These are phyloP conservation scores for Cynanchum wilfordii DNA, from an alignment of 257 asterid species.

Conservation along the genomic window DNA sequence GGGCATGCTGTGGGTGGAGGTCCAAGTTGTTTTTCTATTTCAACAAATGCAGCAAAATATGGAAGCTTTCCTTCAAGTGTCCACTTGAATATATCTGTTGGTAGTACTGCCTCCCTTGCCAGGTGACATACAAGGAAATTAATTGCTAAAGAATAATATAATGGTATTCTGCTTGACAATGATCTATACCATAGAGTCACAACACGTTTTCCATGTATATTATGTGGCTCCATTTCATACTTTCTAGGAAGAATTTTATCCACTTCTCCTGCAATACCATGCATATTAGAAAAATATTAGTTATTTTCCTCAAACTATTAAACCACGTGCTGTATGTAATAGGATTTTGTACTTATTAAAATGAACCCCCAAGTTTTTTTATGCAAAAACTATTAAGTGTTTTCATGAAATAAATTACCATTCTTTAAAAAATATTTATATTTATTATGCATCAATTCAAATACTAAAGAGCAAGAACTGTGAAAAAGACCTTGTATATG, in stretches of 20 bases:
- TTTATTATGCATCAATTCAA: slow-evolving; percentile 3
- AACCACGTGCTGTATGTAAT: neutral
- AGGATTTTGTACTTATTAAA: neutral
- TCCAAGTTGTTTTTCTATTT: slow-evolving; percentile 61
- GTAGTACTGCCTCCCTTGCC: slow-evolving; percentile 66
- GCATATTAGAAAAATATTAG: neutral
- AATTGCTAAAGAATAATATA: slow-evolving; percentile 54
- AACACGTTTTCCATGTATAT: slow-evolving; percentile 50
- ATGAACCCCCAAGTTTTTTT: neutral
- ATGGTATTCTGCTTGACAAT: slow-evolving; percentile 42
- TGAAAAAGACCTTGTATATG: slow-evolving; percentile 41
- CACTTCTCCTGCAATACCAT: slow-evolving; percentile 38
- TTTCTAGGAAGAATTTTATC: slow-evolving; percentile 27
- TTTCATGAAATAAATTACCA: neutral
- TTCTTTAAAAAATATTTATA: neutral
- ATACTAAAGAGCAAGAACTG: slow-evolving; percentile 6
- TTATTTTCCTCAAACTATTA: neutral
- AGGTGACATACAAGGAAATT: slow-evolving; percentile 70
- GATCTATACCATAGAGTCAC: slow-evolving; percentile 60
- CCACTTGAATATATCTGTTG: slow-evolving; percentile 74
- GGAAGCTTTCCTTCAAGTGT: slow-evolving; percentile 77
- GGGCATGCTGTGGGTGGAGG: slow-evolving; percentile 51
- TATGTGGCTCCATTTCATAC: slow-evolving; percentile 47
- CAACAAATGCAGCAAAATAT: slow-evolving; percentile 58
- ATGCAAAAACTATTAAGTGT: no score